Evolutionary conservation across 2,329 filamentous ascomycete species (phyloP).

Genomic region (Neodidymelliopsis sp.): DNA sequence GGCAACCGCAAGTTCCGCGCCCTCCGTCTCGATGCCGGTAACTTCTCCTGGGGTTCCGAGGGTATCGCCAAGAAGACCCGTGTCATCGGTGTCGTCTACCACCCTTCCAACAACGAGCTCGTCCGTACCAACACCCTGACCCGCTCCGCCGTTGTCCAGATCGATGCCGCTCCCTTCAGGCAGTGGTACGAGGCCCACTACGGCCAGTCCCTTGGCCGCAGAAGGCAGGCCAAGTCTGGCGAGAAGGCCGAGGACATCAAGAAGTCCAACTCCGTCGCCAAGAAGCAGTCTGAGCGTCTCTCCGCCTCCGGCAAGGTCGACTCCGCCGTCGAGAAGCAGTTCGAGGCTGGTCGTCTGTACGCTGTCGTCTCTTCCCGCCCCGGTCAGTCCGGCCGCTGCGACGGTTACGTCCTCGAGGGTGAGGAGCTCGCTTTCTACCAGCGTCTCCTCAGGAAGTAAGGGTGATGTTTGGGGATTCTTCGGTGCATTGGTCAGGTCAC

Average conservation of each 20-base stretch:
- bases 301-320: conserved; percentile 92
- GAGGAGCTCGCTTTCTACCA: conserved; percentile 99
- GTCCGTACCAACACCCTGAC: conserved; percentile 99
- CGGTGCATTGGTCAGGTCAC: conserved; percentile 52
- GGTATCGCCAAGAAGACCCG: conserved; percentile 98
- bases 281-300: conserved; percentile 92
- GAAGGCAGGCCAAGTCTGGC: conserved; percentile 83
- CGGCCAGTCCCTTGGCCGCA: conserved; percentile 86
- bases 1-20: conserved; percentile 99
- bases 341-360: conserved; percentile 97
- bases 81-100: conserved; percentile 97
- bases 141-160: conserved; percentile 97
- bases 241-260: conserved; percentile 82
- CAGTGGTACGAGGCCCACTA: conserved; percentile 99
- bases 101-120: conserved; percentile 99
- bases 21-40: conserved; percentile 97
- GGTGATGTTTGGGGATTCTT: conserved; percentile 48
- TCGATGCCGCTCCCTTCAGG: conserved; percentile 98
- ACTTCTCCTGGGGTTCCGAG: conserved; percentile 99
- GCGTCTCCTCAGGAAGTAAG: conserved; percentile 98
- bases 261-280: conserved; percentile 95
- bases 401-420: conserved; percentile 98
- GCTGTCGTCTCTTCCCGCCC: conserved; percentile 92
- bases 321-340: conserved; percentile 91
- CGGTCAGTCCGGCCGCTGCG: conserved; percentile 94